phyloP scores from a whole-genome alignment of 78 protist species.

The Dictyostelium intermedium region DNA sequence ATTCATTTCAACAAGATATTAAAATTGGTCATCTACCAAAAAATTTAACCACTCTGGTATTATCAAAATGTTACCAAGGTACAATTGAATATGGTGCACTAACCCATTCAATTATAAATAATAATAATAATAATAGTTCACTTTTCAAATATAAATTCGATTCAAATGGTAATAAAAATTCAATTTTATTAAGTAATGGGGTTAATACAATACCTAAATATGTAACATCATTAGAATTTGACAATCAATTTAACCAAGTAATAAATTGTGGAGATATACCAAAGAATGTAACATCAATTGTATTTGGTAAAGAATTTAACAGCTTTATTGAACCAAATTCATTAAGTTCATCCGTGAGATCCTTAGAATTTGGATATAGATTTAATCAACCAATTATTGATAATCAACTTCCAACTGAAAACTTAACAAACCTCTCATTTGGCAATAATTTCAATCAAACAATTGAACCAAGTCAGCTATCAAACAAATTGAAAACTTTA shows the following conservation, averaged over 20 bases:
- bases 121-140: background rate
- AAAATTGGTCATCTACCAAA: background rate
- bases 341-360: background rate
- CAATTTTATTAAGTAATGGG: background rate
- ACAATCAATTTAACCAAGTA: background rate
- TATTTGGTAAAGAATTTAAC: background rate
- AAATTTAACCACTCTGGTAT: background rate
- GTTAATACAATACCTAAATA: background rate
- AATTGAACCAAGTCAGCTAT: background rate
- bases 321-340: background rate
- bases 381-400: background rate
- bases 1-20: background rate
- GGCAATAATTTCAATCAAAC: background rate
- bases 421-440: background rate
- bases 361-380: background rate
- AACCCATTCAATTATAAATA: background rate
- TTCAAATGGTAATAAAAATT: background rate
- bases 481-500: background rate
- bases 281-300: background rate
- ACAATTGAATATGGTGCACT: background rate
- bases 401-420: background rate
- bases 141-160: background rate
- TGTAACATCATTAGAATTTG: background rate
- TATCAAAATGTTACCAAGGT: background rate
- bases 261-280: background rate